Percentiles rank a stretch among this genome's conserved stretches.
Evolutionary conservation across 148 eudicot genomes (phyloP).

Genomic region (Chenopodium album): DNA sequence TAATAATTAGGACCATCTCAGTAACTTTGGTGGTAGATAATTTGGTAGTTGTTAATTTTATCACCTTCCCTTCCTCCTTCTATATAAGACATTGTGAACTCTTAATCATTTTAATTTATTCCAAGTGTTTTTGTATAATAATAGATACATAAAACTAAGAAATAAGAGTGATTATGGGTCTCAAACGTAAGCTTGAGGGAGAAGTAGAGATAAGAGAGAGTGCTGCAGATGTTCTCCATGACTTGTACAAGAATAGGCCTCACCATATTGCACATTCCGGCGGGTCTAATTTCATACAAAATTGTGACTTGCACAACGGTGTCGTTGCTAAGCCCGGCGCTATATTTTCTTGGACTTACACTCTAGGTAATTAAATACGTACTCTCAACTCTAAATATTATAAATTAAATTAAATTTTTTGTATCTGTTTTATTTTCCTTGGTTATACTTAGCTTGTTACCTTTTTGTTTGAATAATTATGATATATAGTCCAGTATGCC

Average conservation of each 20-base stretch:
- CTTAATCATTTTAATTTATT: too few relatives aligned
- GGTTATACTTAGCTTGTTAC: too few relatives aligned
- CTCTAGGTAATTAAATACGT: background rate
- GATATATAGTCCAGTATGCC: too few relatives aligned
- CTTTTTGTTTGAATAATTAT: too few relatives aligned
- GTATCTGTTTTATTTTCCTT: too few relatives aligned
- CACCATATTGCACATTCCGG: constrained; percentile 16
- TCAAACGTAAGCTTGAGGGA: constrained; percentile 19
- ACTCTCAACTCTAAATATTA: too few relatives aligned
- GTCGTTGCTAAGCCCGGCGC: constrained; percentile 14
- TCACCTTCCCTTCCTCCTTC: too few relatives aligned
- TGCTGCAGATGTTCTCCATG: constrained; percentile 18
- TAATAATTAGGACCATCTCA: too few relatives aligned
- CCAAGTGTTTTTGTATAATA: background rate
- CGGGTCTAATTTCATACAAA: constrained; percentile 15
- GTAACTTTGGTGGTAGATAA: too few relatives aligned
- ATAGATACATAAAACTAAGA: background rate
- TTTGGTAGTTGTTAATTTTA: too few relatives aligned
- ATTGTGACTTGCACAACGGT: constrained; percentile 23
- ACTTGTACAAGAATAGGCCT: constrained; percentile 12
- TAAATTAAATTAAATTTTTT: too few relatives aligned
- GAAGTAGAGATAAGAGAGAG: constrained; percentile 17
- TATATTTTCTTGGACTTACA: constrained; percentile 16
- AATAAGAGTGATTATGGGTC: background rate
- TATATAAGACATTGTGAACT: too few relatives aligned